Conservation (phyloP, 2,329 filamentous ascomycete species). For the Bipolaris sorokiniana region DNA sequence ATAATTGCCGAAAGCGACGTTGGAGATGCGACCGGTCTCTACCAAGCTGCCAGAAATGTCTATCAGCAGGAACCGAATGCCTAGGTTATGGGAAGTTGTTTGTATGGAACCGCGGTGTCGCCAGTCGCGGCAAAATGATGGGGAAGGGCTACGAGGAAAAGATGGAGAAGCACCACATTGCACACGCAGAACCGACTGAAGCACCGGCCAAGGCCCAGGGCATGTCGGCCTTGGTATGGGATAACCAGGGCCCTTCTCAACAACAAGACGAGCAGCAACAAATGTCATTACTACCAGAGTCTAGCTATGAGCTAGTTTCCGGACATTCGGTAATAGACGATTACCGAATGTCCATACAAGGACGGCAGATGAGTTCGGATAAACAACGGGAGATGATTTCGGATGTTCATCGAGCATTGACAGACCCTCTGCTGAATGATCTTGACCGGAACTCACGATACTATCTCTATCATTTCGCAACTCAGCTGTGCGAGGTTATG, state of each 20-base stretch:
- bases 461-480: conserved; percentile 57
- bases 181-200: conserved; percentile 19
- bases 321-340: neutral
- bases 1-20: conserved; percentile 67
- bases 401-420: conserved; percentile 52
- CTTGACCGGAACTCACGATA: conserved; percentile 55
- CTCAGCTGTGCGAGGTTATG: conserved; percentile 61
- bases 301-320: neutral
- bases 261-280: conserved; percentile 4
- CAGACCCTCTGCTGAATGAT: conserved; percentile 64
- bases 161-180: conserved; percentile 3
- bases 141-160: conserved; percentile 57
- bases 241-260: conserved; percentile 10
- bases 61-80: conserved; percentile 62
- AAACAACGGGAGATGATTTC: conserved; percentile 29
- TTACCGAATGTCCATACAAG: conserved; percentile 5
- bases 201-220: conserved; percentile 34
- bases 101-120: conserved; percentile 64
- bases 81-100: conserved; percentile 67
- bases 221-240: conserved; percentile 27
- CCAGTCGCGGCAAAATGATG: conserved; percentile 60
- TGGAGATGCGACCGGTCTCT: conserved; percentile 67
- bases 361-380: conserved; percentile 33
- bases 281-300: neutral
- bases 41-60: conserved; percentile 66